Base-by-base conservation (phyloP, 345 rosid species). In the Geranium rotundifolium region DNA sequence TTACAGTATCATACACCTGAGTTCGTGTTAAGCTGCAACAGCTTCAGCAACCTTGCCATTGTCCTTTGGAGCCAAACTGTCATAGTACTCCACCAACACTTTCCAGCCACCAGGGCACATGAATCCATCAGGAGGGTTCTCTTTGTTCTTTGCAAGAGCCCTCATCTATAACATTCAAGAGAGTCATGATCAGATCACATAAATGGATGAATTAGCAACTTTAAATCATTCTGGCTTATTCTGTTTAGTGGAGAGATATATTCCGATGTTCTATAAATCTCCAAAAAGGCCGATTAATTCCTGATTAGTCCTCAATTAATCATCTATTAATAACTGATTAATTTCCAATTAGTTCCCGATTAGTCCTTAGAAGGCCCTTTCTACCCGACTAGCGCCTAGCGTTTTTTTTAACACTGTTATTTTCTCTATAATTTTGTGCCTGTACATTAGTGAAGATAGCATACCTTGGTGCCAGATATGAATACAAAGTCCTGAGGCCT, bases 41-140 rank as follows among this genome's bases (percentile, higher is more conserved):
- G 84, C 80, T 76, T 82, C 84, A 0, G 82, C 81, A 41, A 82
- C 68, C 71, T 76, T 82, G 60, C 80, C 90, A 58, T 61, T 82
- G 69, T 63, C 80, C 0, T 83, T 68, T 0, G 83, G 78, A 19
- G 82, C 60, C 69, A 89, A 69, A 67, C 95, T 85, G 63, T 83
- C 96, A 4, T 91, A 91, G 79, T 88, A 88, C 9, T 91, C 97
- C 0, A 86, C 96, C 77, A 88, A 70, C 70, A 91, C 96, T 70
- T 92, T 57, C 98, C 98, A 92, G 30, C 98, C 97, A 49, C 91
- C 85, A 12, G 97, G 95, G 73, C 98, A 92, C 98, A 92, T 89
- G 76, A 92, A 92, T 46, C 98, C 98, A 46, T 86, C 88, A 2
- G 98, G 95, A 20, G 98, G 97, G 68, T 73, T 87, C 77, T 92